Evolutionary conservation across 441 rosid species (phyloP).

Genomic region (Pelargonium myrrhifolium): DNA sequence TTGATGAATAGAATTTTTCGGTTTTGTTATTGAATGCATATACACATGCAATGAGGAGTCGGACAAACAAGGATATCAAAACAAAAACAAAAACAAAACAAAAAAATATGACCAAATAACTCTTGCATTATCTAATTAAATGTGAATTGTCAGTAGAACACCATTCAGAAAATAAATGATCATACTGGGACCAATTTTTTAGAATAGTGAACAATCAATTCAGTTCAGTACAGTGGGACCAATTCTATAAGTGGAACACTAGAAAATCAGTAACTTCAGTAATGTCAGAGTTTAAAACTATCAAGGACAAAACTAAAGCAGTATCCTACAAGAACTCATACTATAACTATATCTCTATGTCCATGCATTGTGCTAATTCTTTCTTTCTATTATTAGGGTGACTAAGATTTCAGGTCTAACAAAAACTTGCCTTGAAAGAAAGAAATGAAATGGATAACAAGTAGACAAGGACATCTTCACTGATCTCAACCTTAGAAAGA

Average conservation of each 20-base stretch:
- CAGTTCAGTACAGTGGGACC: not conserved
- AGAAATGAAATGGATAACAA: not conserved
- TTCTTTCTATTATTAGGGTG: not conserved
- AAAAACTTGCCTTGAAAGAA: not conserved
- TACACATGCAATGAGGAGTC: not conserved
- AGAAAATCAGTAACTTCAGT: not conserved
- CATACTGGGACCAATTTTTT: not conserved
- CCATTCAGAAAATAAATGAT: not conserved
- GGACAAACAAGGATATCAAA: not conserved
- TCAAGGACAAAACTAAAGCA: not conserved
- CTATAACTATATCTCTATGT: not conserved
- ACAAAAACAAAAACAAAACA: no score
- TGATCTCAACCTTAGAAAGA: not conserved
- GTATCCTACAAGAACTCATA: not conserved
- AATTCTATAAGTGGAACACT: not conserved
- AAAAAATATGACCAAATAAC: not conserved
- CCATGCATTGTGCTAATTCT: not conserved
- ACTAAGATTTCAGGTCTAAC: not conserved
- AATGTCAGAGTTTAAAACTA: not conserved
- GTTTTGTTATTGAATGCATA: not conserved
- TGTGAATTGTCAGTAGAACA: not conserved
- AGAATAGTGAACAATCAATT: not conserved
- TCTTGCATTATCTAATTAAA: not conserved
- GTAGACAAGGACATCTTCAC: no score
- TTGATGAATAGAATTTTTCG: not conserved